Percentiles rank a stretch among this genome's conserved stretches.
Conservation (phyloP, 768 basidiomycete genomes). For the Butyriboletus loyo region DNA sequence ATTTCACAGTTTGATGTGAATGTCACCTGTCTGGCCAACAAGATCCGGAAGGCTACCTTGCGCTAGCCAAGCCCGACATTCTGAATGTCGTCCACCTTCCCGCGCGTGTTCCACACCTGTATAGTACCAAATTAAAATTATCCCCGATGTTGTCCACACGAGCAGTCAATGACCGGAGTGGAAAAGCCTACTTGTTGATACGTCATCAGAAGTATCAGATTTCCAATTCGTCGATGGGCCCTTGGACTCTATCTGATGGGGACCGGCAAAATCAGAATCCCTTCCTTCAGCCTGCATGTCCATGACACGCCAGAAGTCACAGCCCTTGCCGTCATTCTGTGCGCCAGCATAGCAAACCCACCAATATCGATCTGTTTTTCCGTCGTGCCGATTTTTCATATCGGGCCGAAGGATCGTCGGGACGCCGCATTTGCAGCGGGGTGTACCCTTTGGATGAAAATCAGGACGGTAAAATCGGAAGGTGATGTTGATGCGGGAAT, state of each 20-base stretch:
- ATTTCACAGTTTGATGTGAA: not conserved
- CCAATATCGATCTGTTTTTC: constrained; percentile 63
- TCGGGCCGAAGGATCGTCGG: constrained; percentile 72
- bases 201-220: not conserved
- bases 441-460: constrained; percentile 62
- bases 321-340: constrained; percentile 82
- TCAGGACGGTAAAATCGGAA: constrained; percentile 87
- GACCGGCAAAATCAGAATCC: constrained; percentile 42
- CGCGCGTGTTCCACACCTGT: not conserved
- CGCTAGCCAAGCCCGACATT: not conserved
- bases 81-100: not conserved
- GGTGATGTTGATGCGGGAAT: constrained; percentile 79
- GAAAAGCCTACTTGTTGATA: constrained; percentile 2
- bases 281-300: constrained; percentile 67
- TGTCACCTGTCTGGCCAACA: not conserved
- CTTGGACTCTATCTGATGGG: not conserved
- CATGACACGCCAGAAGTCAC: constrained; percentile 71
- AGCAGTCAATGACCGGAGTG: not conserved
- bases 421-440: constrained; percentile 69
- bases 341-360: constrained; percentile 75
- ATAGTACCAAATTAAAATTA: not conserved
- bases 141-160: no score
- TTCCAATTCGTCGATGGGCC: not conserved
- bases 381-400: constrained; percentile 69
- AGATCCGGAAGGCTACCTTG: not conserved